Percentiles rank a stretch among this genome's conserved stretches.
Evolutionary conservation across 139 green algal genomes (phyloP).

Genomic region (Protoeuglena noctilucae): DNA sequence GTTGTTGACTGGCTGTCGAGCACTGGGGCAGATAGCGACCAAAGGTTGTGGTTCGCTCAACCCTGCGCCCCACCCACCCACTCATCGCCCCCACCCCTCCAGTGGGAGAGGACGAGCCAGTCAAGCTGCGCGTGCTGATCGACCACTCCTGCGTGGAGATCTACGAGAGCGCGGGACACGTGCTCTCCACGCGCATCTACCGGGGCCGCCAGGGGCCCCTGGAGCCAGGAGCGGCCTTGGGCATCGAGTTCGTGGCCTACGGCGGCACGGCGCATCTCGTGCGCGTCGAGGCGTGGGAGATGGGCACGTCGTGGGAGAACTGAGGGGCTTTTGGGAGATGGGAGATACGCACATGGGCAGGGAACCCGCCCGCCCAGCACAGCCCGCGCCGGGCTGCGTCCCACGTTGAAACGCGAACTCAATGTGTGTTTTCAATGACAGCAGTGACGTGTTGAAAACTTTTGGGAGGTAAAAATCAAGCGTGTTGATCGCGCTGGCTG

Average conservation of each 20-base stretch:
- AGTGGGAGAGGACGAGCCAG: neutral
- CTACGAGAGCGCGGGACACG: slow-evolving; percentile 23
- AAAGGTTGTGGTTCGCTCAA: slow-evolving; percentile 36
- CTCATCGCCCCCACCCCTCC: neutral
- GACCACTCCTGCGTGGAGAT: slow-evolving; percentile 59
- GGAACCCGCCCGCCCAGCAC: too few relatives aligned
- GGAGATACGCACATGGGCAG: too few relatives aligned
- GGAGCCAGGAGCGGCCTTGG: neutral
- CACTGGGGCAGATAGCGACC: neutral
- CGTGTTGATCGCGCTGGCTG: too few relatives aligned
- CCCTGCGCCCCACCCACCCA: slow-evolving; percentile 11
- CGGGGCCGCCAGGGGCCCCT: too few relatives aligned
- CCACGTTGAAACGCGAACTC: too few relatives aligned
- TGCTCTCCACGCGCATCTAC: slow-evolving; percentile 60
- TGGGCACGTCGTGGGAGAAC: slow-evolving; percentile 21
- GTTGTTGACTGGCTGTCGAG: slow-evolving; percentile 7
- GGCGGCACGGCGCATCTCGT: slow-evolving; percentile 27
- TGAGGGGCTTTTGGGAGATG: too few relatives aligned
- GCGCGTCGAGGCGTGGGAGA: slow-evolving; percentile 24
- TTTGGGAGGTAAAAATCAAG: too few relatives aligned
- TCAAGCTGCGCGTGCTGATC: slow-evolving; percentile 53
- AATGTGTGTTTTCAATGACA: too few relatives aligned
- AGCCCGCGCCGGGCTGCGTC: too few relatives aligned
- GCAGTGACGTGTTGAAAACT: too few relatives aligned
- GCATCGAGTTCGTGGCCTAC: slow-evolving; percentile 43